Conservation (phyloP, 1,284 basidiomycete species). For the Microbotryum violaceum region DNA sequence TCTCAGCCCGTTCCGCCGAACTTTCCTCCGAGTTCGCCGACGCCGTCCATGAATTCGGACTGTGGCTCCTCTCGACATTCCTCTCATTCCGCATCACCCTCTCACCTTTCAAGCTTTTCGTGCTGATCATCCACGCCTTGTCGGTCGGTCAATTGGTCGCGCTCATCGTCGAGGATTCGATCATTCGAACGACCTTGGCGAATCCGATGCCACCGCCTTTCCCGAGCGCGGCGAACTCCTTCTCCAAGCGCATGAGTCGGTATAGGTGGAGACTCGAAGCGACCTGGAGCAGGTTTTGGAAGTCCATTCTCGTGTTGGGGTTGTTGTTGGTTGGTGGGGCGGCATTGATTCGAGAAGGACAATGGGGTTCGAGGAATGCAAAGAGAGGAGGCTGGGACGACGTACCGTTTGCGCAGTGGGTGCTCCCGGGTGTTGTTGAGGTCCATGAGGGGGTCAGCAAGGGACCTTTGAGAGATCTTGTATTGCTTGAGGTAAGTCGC, state of each 20-base stretch:
- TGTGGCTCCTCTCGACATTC: not conserved
- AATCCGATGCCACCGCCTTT: conserved; percentile 8
- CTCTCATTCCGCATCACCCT: not conserved
- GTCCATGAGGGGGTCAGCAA: not conserved
- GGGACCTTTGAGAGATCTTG: conserved; percentile 1
- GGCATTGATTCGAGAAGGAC: not conserved
- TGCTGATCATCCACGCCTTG: not conserved
- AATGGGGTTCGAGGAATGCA: not conserved
- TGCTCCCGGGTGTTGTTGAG: not conserved
- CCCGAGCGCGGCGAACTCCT: not conserved
- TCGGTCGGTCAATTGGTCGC: not conserved
- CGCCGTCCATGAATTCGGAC: conserved; percentile 3
- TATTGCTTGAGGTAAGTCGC: conserved; percentile 8
- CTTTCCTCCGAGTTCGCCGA: conserved; percentile 16
- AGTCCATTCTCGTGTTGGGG: not conserved
- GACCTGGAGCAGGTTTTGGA: not conserved
- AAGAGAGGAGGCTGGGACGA: conserved; percentile 1
- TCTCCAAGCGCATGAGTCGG: conserved; percentile 1
- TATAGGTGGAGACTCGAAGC: not conserved
- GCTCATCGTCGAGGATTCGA: conserved; percentile 7
- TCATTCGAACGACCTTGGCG: conserved; percentile 1
- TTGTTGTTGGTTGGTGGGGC: not conserved
- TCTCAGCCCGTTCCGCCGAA: conserved; percentile 6
- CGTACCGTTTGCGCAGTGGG: conserved; percentile 6
- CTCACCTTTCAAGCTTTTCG: conserved; percentile 5